phyloP scores from a whole-genome alignment of 2,329 filamentous ascomycete species.

The Paraconiothyrium sp. region DNA sequence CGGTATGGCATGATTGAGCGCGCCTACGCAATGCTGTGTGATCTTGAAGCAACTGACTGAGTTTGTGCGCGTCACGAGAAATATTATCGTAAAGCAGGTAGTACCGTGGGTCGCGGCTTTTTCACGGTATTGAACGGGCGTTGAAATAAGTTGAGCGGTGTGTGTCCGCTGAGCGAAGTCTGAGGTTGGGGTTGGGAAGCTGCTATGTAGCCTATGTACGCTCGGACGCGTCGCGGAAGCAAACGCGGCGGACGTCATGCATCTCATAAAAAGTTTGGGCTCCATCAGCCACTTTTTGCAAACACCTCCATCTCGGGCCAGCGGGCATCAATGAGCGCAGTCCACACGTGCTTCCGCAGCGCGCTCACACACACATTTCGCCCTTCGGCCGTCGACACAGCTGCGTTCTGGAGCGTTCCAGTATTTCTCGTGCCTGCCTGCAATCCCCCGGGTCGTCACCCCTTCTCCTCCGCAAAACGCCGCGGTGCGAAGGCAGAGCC shows the following conservation, averaged over 20 bases:
- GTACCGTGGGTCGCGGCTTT: conserved; percentile 2
- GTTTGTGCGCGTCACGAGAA: background rate
- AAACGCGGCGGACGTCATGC: conserved; percentile 28
- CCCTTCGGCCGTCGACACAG: conserved; percentile 30
- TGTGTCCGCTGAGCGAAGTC: background rate
- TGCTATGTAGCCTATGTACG: conserved; percentile 20
- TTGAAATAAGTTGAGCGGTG: background rate
- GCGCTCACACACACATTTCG: conserved; percentile 49
- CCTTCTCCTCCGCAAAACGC: conserved; percentile 37
- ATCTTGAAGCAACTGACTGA: background rate
- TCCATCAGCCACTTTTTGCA: background rate
- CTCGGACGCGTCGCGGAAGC: conserved; percentile 15
- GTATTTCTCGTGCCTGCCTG: conserved; percentile 49
- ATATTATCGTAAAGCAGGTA: conserved; percentile 14
- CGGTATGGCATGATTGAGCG: conserved; percentile 27
- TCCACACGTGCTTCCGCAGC: conserved; percentile 49
- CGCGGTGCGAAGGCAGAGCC: conserved; percentile 15
- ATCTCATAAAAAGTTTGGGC: conserved; percentile 34
- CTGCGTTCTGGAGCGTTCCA: conserved; percentile 37
- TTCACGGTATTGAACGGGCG: conserved; percentile 20
- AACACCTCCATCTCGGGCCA: conserved; percentile 23
- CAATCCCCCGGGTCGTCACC: conserved; percentile 31
- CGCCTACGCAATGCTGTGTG: conserved; percentile 4
- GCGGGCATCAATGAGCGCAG: conserved; percentile 49
- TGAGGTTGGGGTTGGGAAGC: background rate